A percentile compares a stretch with the other conserved stretches of the same genome.
Conservation (phyloP, 2,329 filamentous ascomycete genomes). For the Aspergillus terreus region DNA sequence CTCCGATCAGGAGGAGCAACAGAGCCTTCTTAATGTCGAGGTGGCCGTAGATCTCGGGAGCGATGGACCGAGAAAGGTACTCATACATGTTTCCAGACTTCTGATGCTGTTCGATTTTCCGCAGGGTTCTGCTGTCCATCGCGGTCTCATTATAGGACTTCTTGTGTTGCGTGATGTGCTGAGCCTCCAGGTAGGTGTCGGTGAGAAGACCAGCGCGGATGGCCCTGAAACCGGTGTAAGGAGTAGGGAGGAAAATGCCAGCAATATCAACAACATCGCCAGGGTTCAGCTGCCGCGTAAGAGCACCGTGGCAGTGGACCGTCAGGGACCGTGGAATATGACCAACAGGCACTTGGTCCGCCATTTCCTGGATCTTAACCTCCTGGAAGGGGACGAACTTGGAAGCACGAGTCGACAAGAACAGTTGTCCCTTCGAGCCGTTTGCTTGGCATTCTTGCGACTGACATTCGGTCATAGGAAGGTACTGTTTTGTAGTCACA, state of each 20-base stretch:
- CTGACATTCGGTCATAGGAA: constrained; percentile 79
- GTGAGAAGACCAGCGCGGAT: constrained; percentile 95
- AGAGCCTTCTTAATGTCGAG: constrained; percentile 97
- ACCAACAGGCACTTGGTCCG: constrained; percentile 97
- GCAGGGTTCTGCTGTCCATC: constrained; percentile 73
- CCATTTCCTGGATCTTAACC: constrained; percentile 97
- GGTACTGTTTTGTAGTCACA: constrained; percentile 83
- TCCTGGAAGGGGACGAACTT: constrained; percentile 98
- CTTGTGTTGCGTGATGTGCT: constrained; percentile 92
- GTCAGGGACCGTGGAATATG: constrained; percentile 93
- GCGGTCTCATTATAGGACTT: constrained; percentile 93
- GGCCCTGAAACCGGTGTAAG: constrained; percentile 98
- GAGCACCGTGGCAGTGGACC: constrained; percentile 79
- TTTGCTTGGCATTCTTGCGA: constrained; percentile 88
- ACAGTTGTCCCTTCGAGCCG: constrained; percentile 88
- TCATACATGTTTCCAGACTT: constrained; percentile 92
- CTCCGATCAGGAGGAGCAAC: constrained; percentile 89
- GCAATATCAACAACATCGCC: constrained; percentile 92
- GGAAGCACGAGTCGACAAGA: constrained; percentile 89
- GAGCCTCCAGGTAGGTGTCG: constrained; percentile 94
- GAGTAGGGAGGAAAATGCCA: constrained; percentile 93
- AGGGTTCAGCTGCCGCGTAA: constrained; percentile 83
- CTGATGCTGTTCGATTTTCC: constrained; percentile 79
- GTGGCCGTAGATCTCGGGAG: constrained; percentile 94
- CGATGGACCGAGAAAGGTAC: constrained; percentile 90